Evolutionary conservation across 2,329 filamentous ascomycete species (phyloP), one percentile per base, ranked within the genome.

Genomic region (Penicillium sp.): DNA sequence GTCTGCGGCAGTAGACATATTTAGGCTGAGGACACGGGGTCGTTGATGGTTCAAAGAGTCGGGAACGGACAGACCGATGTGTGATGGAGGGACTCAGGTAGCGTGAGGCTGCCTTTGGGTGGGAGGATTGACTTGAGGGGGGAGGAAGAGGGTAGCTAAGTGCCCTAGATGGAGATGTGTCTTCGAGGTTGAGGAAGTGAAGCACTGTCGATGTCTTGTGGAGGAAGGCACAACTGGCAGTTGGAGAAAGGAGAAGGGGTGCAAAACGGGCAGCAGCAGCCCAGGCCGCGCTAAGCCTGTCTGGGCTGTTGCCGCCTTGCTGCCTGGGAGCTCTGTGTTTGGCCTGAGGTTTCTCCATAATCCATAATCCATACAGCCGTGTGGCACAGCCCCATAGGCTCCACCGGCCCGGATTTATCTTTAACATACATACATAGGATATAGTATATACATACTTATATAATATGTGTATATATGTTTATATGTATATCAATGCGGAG

Each of bases 1-100:
- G 78, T 90, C 88, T 81, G 83, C 83, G 76, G 80, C 74, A 81
- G 83, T 81, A 89, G 92, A 96, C 93, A 97, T 97, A 77, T 79
- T 59, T 81, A 70, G 68, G 71, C 71, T 74, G 74, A 77, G 71
- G 70, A 76, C 73, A 77, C 65, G 66, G 65, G 55, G 61, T 58
- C 56, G 51, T 58, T 57, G 35, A 18, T 18, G 2, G 28, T 33
- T 33, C 28, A 38, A 40, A 46, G 49, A 54, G 40, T 47, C 26
- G 40, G 21, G 16, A 18, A 53, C 50, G 52, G 51, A 64, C 57
- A 60, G 59, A 68, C 65, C 66, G 66, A 64, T 70, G 65, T 62
- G 59, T 62, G 59, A 68, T 73, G 70, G 77, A 47, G 81, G 83
- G 80, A 88, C 86, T 89, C 86, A 88, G 86, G 82, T 83, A 83